Base-by-base conservation (phyloP, 306 rosid genomes). In the Fragaria ananassa region DNA sequence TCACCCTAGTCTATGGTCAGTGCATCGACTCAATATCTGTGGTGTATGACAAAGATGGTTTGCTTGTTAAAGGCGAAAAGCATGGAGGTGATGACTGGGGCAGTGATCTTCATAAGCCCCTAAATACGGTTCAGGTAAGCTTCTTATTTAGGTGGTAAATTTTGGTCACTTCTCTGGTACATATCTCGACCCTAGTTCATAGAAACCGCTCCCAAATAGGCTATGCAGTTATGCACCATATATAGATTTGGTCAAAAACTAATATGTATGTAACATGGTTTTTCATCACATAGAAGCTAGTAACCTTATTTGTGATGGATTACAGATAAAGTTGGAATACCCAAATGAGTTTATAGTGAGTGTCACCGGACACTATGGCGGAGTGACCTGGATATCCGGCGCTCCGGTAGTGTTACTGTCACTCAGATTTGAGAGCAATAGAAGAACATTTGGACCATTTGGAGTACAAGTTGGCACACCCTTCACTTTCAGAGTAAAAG, bases 401-500 rank as follows among this genome's bases (percentile, higher is more conserved):
- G 31, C 13, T 17, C 68, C 10, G 0, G 44, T 27, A 8, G 11
- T 62, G 44, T 31, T 62, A 29, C 44, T 23, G n/a, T 34, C 68
- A 63, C 68, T 63, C 6, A 34, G 17, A 34, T 63, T 63, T 8
- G 12, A 63, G 44, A 63, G 68, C 44, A 63, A 63, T 34, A 31
- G 23, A 31, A 13, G 68, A 63, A 17, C 44, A 63, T 63, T 15
- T 7, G 68, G 68, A 63, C 68, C 68, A 63, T 63, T 63, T 34
- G 68, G 68, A 34, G 10, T 17, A 14, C 2, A 31, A 29, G 44
- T 0, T 1, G 68, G 68, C 12, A 15, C 44, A 29, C 68, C 68
- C 9, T 63, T 63, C 7, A 10, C 44, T 31, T 63, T 63, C 23
- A 31, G 23, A 6, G 71, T 83, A 23, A 83, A 12, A 60, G 65